Base-by-base conservation (phyloP, 176 grass and related monocot genomes). In the Thalia dealbata region DNA sequence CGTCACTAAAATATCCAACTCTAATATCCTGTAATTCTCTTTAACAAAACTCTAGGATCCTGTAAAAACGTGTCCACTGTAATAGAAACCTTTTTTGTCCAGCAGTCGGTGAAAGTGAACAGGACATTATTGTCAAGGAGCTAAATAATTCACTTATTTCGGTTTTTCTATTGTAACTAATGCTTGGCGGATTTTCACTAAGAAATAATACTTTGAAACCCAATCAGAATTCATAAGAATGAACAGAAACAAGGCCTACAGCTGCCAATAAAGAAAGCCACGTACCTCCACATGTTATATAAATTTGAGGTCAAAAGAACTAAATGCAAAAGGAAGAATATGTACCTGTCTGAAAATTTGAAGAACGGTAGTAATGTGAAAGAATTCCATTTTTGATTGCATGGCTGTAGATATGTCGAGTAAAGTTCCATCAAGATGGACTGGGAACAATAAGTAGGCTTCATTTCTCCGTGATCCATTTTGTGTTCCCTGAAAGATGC, bases 361-460 rank as follows among this genome's bases (percentile, higher is more conserved):
- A 68, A 96, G 91, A 61, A 96, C 78, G 70, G 71, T 84, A 26
- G 75, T 63, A 46, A 83, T 86, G 29, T 88, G 61, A 44, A 88
- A 86, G 76, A 60, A 82, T 72, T 96, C 91, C 3, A 88, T 91
- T 61, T 82, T 96, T 59, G 71, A 70, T 73, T 81, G 88, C 91
- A 89, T 91, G n/a, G 45, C 77, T 72, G 84, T 88, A 67, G 79
- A 73, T 50, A 79, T 50, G 56, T 96, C 91, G 24, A 78, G 80
- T 75, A 96, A 83, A 6, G 91, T 96, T 67, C 91, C 91, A 52
- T 96, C 91, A 52, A 96, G 84, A 85, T 96, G 86, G 82, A 96
- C 88, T 76, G 91, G 91, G 25, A 96, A 96, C 61, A 96, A 50
- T 74, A 96, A 79, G 80, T 91, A 96, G 59, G 91, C 91, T 75